A percentile compares a stretch with the other conserved stretches of the same genome.
These are phyloP conservation scores for Rhizopus delemar DNA, from an alignment of 371 early-diverging fungal genomes.

Conservation along the genomic window DNA sequence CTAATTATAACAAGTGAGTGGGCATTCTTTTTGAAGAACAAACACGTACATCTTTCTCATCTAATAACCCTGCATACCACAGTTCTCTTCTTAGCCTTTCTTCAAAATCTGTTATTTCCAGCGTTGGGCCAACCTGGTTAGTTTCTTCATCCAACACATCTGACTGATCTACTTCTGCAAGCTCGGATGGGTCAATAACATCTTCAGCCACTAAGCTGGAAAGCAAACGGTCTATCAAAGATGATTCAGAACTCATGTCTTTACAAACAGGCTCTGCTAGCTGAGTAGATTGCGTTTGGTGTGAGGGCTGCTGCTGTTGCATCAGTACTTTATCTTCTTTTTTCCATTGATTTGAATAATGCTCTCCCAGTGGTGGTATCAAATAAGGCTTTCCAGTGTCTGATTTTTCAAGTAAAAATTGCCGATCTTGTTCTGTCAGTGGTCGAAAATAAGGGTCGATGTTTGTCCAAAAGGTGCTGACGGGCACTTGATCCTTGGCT, in stretches of 20 bases:
- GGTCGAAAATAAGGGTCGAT: conserved; percentile 84
- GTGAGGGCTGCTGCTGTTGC: background rate
- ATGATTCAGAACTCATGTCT: conserved; percentile 39
- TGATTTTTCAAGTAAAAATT: conserved; percentile 61
- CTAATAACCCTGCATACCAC: conserved; percentile 75
- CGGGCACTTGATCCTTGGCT: conserved; percentile 72
- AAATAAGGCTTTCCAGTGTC: conserved; percentile 71
- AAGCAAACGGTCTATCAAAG: conserved; percentile 74
- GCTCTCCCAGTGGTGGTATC: conserved; percentile 76
- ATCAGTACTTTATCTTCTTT: conserved; percentile 66
- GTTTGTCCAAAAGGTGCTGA: conserved; percentile 77
- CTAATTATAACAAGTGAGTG: conserved; percentile 13
- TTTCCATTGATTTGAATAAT: conserved; percentile 79
- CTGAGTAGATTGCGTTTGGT: conserved; percentile 17
- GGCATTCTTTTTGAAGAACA: background rate
- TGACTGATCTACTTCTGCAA: conserved; percentile 6
- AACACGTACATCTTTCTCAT: conserved; percentile 65
- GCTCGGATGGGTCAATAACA: conserved; percentile 14
- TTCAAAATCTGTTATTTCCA: conserved; percentile 53
- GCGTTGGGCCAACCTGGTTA: conserved; percentile 13
- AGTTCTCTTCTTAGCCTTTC: conserved; percentile 82
- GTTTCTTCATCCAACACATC: conserved; percentile 23
- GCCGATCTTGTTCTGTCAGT: conserved; percentile 78
- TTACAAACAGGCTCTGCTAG: conserved; percentile 48
- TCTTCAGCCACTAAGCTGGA: conserved; percentile 69